Base-by-base conservation (phyloP, 176 grass and related monocot species). In the Neostapfia colusana region DNA sequence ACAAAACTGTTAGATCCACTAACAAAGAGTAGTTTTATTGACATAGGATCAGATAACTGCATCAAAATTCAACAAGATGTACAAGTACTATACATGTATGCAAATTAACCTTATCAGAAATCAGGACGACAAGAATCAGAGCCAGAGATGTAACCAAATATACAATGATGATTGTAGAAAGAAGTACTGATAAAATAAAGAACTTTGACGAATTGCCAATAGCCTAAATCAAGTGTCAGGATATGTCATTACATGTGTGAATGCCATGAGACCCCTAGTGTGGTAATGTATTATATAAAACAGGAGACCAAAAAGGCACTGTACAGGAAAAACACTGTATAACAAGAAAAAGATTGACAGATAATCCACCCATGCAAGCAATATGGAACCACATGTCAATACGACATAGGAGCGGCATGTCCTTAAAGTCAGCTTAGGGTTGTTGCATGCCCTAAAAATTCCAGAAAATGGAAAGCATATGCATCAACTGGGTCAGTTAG, bases 1-100 rank as follows among this genome's bases (percentile, higher is more conserved):
- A 79, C 28, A 69, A 81, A 63, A 54, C 13, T 79, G 45, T 89
- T 57, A 84, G 9, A 81, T 75, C 18, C 20, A 70, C 56, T 11
- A 51, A 74, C 40, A 69, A 18, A 17, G 51, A 69, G 14, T 34
- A 51, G 17, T 46, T 82, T 69, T 58, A 35, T 10, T 65, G 28
- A 48, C 26, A 77, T 64, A 56, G 31, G 25, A 71, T 64, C 56
- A 55, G 69, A 72, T 83, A 79, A 51, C 25, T 36, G 67, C 25
- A 67, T 50, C 53, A 12, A 63, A 68, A 68, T 62, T 25, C 31
- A 46, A 59, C 20, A 4, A 68, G 62, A 80, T 67, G 63, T 49
- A 69, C 17, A 67, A 65, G 65, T 31, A 81, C 20, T 72, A 63
- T 5, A 55, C 13, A 65, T 26, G 17, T 61, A 37, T 70, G 24